phyloP scores from a whole-genome alignment of 1,139 yeast genomes.

The Saccharomyces pastorianus region DNA sequence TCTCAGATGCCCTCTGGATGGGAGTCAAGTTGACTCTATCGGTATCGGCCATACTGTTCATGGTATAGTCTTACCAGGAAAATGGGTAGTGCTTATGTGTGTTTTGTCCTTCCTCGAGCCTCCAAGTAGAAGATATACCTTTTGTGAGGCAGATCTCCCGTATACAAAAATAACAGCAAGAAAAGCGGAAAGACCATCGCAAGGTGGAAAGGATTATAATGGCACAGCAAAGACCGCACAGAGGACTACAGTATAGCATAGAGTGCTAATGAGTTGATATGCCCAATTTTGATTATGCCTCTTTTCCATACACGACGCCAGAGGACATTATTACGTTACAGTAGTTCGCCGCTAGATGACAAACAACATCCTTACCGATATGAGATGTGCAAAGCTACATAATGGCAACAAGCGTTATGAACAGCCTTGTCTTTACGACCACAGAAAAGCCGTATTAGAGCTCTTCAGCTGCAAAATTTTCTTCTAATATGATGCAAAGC shows the following conservation, averaged over 20 bases:
- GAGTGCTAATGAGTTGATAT: background rate
- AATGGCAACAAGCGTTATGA: background rate
- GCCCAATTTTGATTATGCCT: background rate
- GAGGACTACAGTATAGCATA: background rate
- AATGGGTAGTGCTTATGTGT: background rate
- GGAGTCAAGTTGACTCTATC: constrained; percentile 1
- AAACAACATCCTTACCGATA: background rate
- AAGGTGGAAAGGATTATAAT: background rate
- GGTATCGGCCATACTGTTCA: background rate
- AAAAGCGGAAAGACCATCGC: background rate
- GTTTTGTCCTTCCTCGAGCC: background rate
- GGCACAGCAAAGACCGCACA: background rate
- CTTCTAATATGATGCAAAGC: background rate
- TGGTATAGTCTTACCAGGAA: background rate
- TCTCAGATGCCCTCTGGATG: constrained; percentile 18
- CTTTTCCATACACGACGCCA: background rate
- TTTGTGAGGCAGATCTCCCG: background rate
- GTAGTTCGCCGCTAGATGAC: background rate
- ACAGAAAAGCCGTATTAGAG: too few species aligned
- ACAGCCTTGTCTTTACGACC: too few species aligned
- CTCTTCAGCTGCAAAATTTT: background rate
- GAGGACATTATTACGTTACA: background rate
- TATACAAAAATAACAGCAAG: background rate
- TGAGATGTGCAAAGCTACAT: background rate
- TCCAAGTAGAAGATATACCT: background rate